These are phyloP conservation scores for Deinandra increscens DNA, from an alignment of 129 eudicot genomes.

Conservation along the genomic window DNA sequence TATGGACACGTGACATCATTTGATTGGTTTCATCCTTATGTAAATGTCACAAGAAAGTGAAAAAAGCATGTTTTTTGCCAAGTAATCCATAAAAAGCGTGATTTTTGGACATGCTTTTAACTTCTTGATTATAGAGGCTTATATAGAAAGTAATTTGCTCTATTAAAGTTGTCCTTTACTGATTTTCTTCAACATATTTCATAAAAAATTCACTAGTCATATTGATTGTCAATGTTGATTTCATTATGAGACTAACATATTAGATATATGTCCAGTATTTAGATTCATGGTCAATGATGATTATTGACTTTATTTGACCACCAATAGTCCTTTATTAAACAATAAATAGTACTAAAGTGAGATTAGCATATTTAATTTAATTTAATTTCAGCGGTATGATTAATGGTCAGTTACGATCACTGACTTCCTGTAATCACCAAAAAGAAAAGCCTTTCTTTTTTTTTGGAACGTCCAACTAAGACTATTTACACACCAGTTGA, in stretches of 20 bases:
- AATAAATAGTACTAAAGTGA: neutral
- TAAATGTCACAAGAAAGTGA: neutral
- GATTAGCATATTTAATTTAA: neutral
- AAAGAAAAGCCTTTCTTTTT: too few species aligned
- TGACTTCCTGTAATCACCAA: neutral
- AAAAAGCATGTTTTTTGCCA: too few species aligned
- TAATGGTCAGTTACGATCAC: neutral
- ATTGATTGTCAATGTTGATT: neutral
- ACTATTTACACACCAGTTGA: too few species aligned
- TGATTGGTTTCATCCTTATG: neutral
- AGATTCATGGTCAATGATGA: neutral
- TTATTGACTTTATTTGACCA: neutral
- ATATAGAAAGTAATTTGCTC: too few species aligned
- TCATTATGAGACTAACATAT: neutral
- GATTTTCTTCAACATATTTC: too few species aligned
- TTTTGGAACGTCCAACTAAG: too few species aligned
- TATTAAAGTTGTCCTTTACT: too few species aligned
- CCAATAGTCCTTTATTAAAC: too few species aligned
- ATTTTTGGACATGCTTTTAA: too few species aligned
- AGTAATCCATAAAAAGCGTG: too few species aligned
- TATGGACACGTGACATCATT: neutral
- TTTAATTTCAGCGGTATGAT: conserved; percentile 1
- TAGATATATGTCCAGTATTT: too few species aligned
- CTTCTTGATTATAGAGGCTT: too few species aligned
- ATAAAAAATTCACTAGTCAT: neutral